Conservation (phyloP, 192 early-diverging fungal genomes). For the Rhizoclosmatium sp. region DNA sequence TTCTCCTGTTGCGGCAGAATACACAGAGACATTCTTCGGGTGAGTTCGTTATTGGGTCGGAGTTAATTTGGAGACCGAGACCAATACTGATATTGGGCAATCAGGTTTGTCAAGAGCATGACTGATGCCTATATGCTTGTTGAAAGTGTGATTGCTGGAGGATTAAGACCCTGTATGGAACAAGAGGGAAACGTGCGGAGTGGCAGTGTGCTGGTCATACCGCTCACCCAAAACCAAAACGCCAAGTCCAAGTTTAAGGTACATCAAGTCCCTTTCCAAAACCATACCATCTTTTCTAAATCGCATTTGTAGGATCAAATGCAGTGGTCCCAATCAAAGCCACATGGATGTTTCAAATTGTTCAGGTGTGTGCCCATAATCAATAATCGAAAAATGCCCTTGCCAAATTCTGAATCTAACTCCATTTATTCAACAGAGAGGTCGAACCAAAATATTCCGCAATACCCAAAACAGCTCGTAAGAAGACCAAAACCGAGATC, state of each 20-base stretch:
- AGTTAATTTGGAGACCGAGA: background rate
- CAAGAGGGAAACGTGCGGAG: background rate
- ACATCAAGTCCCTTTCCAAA: background rate
- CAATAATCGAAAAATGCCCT: background rate
- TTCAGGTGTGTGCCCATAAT: background rate
- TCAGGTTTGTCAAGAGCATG: background rate
- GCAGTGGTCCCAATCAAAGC: background rate
- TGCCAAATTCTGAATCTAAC: background rate
- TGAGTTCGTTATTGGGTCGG: background rate
- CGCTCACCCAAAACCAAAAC: background rate
- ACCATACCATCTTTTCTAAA: too few species aligned
- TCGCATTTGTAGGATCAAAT: background rate
- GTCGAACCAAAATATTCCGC: background rate
- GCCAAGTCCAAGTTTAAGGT: background rate
- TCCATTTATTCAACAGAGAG: background rate
- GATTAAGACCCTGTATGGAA: background rate
- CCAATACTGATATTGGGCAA: too few species aligned
- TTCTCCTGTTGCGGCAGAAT: too few species aligned
- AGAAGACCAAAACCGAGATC: background rate
- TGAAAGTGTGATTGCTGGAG: background rate
- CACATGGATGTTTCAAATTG: background rate
- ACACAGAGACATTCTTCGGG: background rate
- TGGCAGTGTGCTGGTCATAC: background rate
- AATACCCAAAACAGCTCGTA: background rate
- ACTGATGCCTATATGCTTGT: slow-evolving; percentile 1